Percentiles rank a stretch among this genome's conserved stretches.
Conservation (phyloP, 345 rosid genomes). For the Physaria fendleri region DNA sequence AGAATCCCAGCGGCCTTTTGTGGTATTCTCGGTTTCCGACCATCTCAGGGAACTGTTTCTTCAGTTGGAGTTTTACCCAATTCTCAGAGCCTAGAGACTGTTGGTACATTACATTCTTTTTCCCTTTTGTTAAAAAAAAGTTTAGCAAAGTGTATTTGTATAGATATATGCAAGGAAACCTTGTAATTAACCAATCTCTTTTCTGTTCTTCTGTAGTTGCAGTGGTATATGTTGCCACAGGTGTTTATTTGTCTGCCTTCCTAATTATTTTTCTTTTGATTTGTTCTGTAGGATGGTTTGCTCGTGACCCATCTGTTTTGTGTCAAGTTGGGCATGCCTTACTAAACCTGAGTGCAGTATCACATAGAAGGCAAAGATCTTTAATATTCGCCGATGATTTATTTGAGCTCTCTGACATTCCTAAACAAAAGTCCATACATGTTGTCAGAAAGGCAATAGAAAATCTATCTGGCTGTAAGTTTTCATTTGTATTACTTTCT, state of each 20-base stretch:
- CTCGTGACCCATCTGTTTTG: conserved; percentile 68
- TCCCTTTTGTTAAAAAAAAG: not conserved
- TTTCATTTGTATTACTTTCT: not conserved
- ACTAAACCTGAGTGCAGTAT: conserved; percentile 55
- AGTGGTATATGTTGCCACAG: not conserved
- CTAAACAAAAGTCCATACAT: conserved; percentile 53
- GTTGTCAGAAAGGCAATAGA: conserved; percentile 70
- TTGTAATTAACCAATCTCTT: not conserved
- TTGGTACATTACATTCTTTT: conserved; percentile 48
- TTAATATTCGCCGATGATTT: conserved; percentile 82
- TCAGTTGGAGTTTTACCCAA: conserved; percentile 69
- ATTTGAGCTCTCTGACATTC: conserved; percentile 76
- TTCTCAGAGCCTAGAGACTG: conserved; percentile 78
- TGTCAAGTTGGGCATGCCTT: conserved; percentile 63
- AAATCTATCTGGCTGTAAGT: conserved; percentile 88
- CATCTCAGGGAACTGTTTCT: conserved; percentile 80
- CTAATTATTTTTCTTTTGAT: conserved; percentile 1
- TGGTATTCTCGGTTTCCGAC: conserved; percentile 83
- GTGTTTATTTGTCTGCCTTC: conserved; percentile 2
- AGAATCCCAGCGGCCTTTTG: conserved; percentile 87
- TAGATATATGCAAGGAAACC: not conserved
- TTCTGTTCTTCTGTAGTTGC: not conserved
- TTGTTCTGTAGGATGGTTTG: conserved; percentile 65
- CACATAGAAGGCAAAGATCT: conserved; percentile 51
- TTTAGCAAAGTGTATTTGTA: not conserved